phyloP scores from a whole-genome alignment of 2,329 filamentous ascomycete genomes.

The Colletotrichum abscissum region DNA sequence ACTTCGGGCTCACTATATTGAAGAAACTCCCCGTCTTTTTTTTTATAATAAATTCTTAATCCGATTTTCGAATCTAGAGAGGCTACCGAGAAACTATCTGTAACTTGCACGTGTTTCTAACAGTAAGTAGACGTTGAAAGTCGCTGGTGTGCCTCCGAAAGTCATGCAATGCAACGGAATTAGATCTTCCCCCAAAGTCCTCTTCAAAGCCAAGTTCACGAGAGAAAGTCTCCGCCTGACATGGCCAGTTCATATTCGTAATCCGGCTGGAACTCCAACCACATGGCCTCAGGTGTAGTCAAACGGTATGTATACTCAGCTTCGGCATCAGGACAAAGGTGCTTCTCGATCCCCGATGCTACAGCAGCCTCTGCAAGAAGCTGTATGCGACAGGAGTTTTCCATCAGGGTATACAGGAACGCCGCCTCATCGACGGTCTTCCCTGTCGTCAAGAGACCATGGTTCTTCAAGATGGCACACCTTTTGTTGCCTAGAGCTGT shows the following conservation, averaged over 20 bases:
- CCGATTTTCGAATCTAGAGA: no score
- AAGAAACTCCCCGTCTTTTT: no score
- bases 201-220: not conserved
- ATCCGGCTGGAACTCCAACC: not conserved
- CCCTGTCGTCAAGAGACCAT: constrained; percentile 77
- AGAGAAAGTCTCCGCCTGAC: not conserved
- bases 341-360: not conserved
- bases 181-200: no score
- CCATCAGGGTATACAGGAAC: constrained; percentile 74
- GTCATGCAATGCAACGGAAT: no score
- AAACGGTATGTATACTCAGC: not conserved
- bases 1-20: no score
- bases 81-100: no score
- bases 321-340: not conserved
- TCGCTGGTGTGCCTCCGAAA: no score
- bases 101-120: no score
- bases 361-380: constrained; percentile 67
- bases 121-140: no score
- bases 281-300: not conserved
- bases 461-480: constrained; percentile 74
- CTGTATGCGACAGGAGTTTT: constrained; percentile 72
- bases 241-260: not conserved
- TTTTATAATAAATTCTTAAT: no score
- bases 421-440: constrained; percentile 78
- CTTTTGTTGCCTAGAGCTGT: constrained; percentile 67